Percentiles rank a stretch among this genome's conserved stretches.
phyloP scores from a whole-genome alignment of 371 early-diverging fungal species.

The Dichotomocladium elegans region DNA sequence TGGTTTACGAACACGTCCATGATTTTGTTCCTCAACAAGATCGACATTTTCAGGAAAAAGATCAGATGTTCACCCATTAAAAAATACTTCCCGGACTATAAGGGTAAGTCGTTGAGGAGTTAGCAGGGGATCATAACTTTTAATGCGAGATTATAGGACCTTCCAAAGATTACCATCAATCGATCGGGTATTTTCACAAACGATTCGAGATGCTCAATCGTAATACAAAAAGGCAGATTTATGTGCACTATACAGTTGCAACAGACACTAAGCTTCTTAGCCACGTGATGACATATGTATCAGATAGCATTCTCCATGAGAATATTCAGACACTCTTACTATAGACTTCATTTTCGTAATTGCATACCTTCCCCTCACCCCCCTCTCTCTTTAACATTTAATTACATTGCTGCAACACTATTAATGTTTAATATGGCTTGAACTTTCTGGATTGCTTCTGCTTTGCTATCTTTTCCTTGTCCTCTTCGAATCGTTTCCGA shows the following conservation, averaged over 20 bases:
- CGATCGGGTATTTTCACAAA: constrained; percentile 27
- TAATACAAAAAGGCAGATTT: constrained; percentile 47
- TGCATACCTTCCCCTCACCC: neutral
- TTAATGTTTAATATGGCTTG: constrained; percentile 75
- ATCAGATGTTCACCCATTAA: constrained; percentile 71
- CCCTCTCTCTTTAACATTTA: neutral
- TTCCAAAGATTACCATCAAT: constrained; percentile 16
- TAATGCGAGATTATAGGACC: neutral
- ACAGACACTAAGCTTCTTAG: constrained; percentile 56
- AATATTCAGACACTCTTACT: constrained; percentile 26
- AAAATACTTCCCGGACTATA: constrained; percentile 88
- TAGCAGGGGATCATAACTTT: neutral
- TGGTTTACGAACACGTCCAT: constrained; percentile 93
- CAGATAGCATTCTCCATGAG: constrained; percentile 52
- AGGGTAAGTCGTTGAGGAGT: constrained; percentile 37
- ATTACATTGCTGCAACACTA: neutral
- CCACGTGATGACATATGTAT: constrained; percentile 56
- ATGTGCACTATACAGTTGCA: constrained; percentile 57
- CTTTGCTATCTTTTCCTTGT: constrained; percentile 78
- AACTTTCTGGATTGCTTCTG: constrained; percentile 81
- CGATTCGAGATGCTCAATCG: constrained; percentile 34
- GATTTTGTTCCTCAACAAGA: constrained; percentile 95
- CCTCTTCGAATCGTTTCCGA: constrained; percentile 89
- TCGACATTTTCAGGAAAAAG: constrained; percentile 90
- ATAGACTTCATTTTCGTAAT: neutral